Evolutionary conservation across 495 filamentous ascomycete genomes (phyloP), one percentile per base, ranked within the genome.

Genomic region (Hypoxylon crocopeplum): DNA sequence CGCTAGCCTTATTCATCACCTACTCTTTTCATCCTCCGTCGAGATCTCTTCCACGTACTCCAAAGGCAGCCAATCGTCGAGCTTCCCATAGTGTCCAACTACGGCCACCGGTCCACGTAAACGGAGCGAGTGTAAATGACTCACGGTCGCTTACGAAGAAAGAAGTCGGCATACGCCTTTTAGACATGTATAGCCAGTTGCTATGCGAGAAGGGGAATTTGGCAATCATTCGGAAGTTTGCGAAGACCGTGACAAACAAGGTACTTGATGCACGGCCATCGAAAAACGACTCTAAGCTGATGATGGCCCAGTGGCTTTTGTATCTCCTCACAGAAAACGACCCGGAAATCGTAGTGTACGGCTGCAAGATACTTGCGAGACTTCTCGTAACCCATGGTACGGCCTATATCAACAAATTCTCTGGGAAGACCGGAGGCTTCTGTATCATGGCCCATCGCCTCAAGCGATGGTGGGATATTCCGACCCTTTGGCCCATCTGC

Each of bases 231-330:
- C 84, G 84, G 65, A 93, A 90, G 64, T 98, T 98, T 75, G 91
- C 93, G 12, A 91, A 87, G 74, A 94, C 92, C 1, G 93, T 98
- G 2, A 97, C 95, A 21, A 96, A 93, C 60, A 98, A 96, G 85
- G 92, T 94, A 79, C 67, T 83, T 76, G 48, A 54, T 42, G 45
- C 62, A 32, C 25, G 45, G 52, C 49, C 58, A 48, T 62, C 44
- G 46, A 44, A 30, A 49, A 29, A 56, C 19, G 44, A 59, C 40
- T 65, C 58, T 41, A 61, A 72, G 64, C 78, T 83, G 70, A 83
- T 69, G 47, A 65, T 62, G 50, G 45, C 56, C 29, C 62, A 97
- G 91, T 98, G 95, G 94, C 84, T 98, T 51, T 79, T 98, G 16
- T 94, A 97, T 73, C 85, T 98, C 21, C 83, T 98, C 40, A 91